These are phyloP conservation scores for Plantago major DNA, from an alignment of 257 asterid species.

Conservation along the genomic window DNA sequence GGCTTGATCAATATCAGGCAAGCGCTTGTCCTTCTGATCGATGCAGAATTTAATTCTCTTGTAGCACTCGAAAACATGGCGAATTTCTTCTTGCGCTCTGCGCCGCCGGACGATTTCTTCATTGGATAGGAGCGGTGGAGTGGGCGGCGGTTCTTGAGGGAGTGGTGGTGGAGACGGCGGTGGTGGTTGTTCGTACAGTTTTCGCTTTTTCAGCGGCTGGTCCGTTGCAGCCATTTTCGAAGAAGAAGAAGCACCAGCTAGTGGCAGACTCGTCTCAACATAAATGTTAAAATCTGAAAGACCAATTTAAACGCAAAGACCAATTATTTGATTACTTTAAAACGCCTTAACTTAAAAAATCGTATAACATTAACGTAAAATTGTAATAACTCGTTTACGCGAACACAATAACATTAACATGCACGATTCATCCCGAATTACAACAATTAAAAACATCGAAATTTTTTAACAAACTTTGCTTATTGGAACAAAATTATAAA, in stretches of 20 bases:
- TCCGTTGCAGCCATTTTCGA: slow-evolving; percentile 40
- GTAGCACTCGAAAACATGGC: slow-evolving; percentile 57
- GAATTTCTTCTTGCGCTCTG: slow-evolving; percentile 78
- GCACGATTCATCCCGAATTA: no score
- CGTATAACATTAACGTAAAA: no score
- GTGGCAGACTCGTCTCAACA: no score
- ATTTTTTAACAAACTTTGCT: no score
- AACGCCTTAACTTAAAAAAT: no score
- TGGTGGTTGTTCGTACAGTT: slow-evolving; percentile 42
- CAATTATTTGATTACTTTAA: no score
- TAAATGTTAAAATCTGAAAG: no score
- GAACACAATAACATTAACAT: no score
- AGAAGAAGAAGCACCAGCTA: not conserved
- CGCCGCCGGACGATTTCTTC: slow-evolving; percentile 65
- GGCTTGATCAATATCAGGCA: slow-evolving; percentile 61
- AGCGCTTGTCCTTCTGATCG: slow-evolving; percentile 40
- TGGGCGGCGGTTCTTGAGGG: slow-evolving; percentile 32
- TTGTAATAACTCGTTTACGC: no score
- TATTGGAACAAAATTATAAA: no score
- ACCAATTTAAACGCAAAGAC: no score
- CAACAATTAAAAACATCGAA: no score
- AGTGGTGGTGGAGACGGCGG: slow-evolving; percentile 40
- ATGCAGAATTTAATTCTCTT: slow-evolving; percentile 55
- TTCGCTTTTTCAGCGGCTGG: slow-evolving; percentile 50
- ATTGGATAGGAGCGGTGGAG: slow-evolving; percentile 55